phyloP scores from a whole-genome alignment of 2,329 filamentous ascomycete genomes.

The Escovopsis sp. region DNA sequence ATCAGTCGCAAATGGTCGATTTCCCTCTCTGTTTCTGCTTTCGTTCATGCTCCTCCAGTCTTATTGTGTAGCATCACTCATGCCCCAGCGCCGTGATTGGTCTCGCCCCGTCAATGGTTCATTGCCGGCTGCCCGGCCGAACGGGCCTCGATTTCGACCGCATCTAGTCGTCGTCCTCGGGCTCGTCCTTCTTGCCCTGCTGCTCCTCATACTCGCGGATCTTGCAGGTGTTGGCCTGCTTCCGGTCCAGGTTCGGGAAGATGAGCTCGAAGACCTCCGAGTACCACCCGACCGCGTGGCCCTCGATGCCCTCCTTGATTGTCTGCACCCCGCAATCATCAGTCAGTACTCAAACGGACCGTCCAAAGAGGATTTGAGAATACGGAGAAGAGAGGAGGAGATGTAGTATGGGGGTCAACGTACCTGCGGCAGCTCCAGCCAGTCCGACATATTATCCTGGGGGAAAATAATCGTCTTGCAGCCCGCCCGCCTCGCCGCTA shows the following conservation, averaged over 20 bases:
- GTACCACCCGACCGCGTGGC: conserved; percentile 87
- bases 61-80: too few relatives aligned
- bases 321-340: conserved; percentile 43
- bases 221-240: conserved; percentile 62
- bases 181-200: conserved; percentile 21
- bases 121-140: too few relatives aligned
- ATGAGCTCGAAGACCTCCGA: conserved; percentile 81
- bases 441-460: conserved; percentile 88
- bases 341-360: conserved; percentile 1
- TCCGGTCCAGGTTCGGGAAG: conserved; percentile 65
- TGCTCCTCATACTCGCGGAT: conserved; percentile 33
- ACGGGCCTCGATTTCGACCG: too few relatives aligned
- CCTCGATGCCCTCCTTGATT: conserved; percentile 92
- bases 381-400: too few relatives aligned
- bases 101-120: too few relatives aligned
- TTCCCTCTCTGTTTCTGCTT: too few relatives aligned
- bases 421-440: conserved; percentile 93
- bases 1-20: too few relatives aligned
- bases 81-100: too few relatives aligned
- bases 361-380: neutral
- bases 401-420: conserved; percentile 21
- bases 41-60: too few relatives aligned
- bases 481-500: conserved; percentile 81
- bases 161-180: conserved; percentile 22
- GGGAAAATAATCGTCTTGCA: conserved; percentile 93